Base-by-base conservation (phyloP, 1,284 basidiomycete genomes). In the Clitocybe nebularis region DNA sequence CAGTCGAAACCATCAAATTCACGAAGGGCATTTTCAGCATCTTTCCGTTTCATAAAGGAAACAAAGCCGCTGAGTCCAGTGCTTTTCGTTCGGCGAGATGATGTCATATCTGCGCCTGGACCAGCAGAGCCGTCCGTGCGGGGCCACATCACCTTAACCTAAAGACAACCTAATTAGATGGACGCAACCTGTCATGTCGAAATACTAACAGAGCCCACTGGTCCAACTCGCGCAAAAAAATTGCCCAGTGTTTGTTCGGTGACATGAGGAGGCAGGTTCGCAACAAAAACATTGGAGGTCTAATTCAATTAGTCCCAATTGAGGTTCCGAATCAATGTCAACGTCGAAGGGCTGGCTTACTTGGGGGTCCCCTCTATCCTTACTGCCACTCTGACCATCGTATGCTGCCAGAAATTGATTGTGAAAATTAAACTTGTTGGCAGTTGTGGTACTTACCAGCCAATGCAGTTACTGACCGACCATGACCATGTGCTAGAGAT, bases 81-180 rank as follows among this genome's bases (percentile, higher is more conserved):
- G 47, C 74, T 79, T 66, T 86, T 81, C 46, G 70, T 72, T 42
- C 81, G 72, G 39, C 89, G 74, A 11, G 81, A 74, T 3, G 77
- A 61, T 17, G 81, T 84, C 74, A 90, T 87, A 43, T 87, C 82
- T 35, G 80, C 74, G 1, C 86, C 87, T 38, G 83, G 82, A 22
- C 83, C 84, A n/a, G 61, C 50, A 2, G 72, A 68, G 3, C 60
- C 68, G 54, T 87, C 84, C 4, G 72, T 74, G 41, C 87, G 76
- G 41, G 93, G 93, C 92, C 93, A 97, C 93, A 97, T 95, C 47
- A 97, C 84, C 71, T 96, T 94, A 42, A 90, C 86, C 87, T 89
- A 48, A 4, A 34, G 29, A 38, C 11, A 42, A 44, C 42, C 20
- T 17, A 24, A 46, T 23, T 34, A 34, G 36, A 11, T 17, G 26